Conservation (phyloP, 768 basidiomycete species). For the Plicaturopsis crispa region DNA sequence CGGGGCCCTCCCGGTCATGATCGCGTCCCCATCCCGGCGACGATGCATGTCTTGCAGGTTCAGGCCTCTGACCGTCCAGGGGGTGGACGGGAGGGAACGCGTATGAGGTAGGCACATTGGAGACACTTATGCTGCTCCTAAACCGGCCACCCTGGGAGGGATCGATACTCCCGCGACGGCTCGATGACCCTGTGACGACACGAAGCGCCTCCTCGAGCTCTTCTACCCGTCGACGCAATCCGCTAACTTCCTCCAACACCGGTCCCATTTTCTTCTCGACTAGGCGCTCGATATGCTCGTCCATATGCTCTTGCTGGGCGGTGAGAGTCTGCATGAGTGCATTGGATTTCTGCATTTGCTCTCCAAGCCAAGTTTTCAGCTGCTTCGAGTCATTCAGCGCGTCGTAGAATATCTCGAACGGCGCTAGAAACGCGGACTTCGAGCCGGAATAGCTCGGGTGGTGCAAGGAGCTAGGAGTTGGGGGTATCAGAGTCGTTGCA, state of each 20-base stretch:
- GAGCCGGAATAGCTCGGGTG: constrained; percentile 54
- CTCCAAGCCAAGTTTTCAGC: constrained; percentile 68
- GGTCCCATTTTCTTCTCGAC: constrained; percentile 54
- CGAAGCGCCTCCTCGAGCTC: constrained; percentile 52
- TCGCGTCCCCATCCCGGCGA: constrained; percentile 35
- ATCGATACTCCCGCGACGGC: background rate
- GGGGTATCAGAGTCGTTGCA: constrained; percentile 55
- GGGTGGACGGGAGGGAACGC: background rate
- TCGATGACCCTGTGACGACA: constrained; percentile 12
- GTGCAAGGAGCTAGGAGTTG: constrained; percentile 60
- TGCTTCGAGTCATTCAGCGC: constrained; percentile 74
- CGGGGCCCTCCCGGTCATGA: constrained; percentile 23
- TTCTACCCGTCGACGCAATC: constrained; percentile 56
- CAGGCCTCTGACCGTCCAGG: constrained; percentile 14
- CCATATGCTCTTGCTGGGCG: constrained; percentile 57
- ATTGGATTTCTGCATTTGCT: constrained; percentile 63
- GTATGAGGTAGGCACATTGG: background rate
- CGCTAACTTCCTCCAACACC: constrained; percentile 54
- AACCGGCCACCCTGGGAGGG: background rate
- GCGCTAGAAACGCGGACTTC: constrained; percentile 72
- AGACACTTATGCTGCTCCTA: background rate
- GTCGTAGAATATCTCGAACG: constrained; percentile 82
- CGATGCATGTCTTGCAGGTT: constrained; percentile 25
- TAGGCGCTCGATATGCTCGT: constrained; percentile 47
- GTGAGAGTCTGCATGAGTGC: constrained; percentile 41